Percentiles rank a stretch among this genome's conserved stretches.
Evolutionary conservation across 306 rosid genomes (phyloP).

Genomic region (Abrus pulchellus): DNA sequence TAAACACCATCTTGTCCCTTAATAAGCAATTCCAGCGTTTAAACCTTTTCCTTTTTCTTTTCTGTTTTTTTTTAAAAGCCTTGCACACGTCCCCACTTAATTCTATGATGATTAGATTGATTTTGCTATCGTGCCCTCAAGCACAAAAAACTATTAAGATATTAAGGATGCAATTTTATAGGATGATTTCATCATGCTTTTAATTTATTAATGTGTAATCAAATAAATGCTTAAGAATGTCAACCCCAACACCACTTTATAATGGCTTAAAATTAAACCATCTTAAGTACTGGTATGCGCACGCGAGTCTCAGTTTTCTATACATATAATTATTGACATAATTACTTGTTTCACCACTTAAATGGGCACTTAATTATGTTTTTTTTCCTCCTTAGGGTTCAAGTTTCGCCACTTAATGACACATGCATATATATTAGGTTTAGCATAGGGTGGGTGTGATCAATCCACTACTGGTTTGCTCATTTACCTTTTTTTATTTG

Average conservation of each 20-base stretch:
- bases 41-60: conserved; percentile 43
- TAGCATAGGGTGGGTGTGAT: conserved; percentile 35
- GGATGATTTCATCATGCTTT: conserved; percentile 50
- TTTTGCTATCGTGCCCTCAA: conserved; percentile 43
- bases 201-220: conserved; percentile 46
- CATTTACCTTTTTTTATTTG: conserved; percentile 25
- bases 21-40: conserved; percentile 49
- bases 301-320: conserved; percentile 67
- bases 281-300: conserved; percentile 46
- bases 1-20: conserved; percentile 43
- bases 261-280: conserved; percentile 22
- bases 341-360: conserved; percentile 48
- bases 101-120: conserved; percentile 59
- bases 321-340: conserved; percentile 57
- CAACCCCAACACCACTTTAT: conserved; percentile 53
- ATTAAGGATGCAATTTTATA: conserved; percentile 34
- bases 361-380: conserved; percentile 28
- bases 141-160: conserved; percentile 46
- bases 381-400: neutral
- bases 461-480: conserved; percentile 30
- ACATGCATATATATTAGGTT: conserved; percentile 26
- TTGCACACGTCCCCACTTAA: conserved; percentile 56
- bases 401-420: conserved; percentile 36
- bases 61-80: neutral
- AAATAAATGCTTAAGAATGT: conserved; percentile 55